Conservation (phyloP, 1,139 yeast species). For the Yamadazyma buinensis region DNA sequence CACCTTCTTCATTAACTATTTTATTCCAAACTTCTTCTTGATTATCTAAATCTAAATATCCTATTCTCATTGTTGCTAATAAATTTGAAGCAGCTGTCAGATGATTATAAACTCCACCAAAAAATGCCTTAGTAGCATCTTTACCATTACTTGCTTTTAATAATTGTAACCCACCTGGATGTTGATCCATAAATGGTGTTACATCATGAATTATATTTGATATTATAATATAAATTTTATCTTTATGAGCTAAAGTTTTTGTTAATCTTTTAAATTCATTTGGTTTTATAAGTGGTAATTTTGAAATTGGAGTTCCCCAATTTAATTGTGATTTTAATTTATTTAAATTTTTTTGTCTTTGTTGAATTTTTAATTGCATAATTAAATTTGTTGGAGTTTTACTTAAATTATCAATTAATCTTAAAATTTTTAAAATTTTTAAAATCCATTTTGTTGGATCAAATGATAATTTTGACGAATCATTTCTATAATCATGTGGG, state of each 20-base stretch:
- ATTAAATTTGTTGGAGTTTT: conserved; percentile 46
- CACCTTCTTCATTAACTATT: conserved; percentile 41
- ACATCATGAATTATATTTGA: conserved; percentile 67
- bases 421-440: conserved; percentile 33
- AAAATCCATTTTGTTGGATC: conserved; percentile 71
- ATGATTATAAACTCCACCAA: conserved; percentile 73
- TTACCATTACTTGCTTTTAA: conserved; percentile 63
- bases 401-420: conserved; percentile 39
- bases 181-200: conserved; percentile 68
- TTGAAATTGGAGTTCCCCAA: conserved; percentile 77
- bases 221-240: conserved; percentile 40
- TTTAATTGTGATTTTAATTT: conserved; percentile 57
- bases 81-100: conserved; percentile 71
- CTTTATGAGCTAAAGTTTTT: conserved; percentile 32
- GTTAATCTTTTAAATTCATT: conserved; percentile 47
- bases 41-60: conserved; percentile 71
- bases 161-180: conserved; percentile 67
- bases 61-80: conserved; percentile 73
- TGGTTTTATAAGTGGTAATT: conserved; percentile 50
- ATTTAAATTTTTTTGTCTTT: conserved; percentile 60
- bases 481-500: conserved; percentile 62
- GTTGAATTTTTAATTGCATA: conserved; percentile 56
- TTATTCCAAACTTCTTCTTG: conserved; percentile 81
- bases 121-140: conserved; percentile 70
- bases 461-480: conserved; percentile 45